A percentile compares a stretch with the other conserved stretches of the same genome.
Evolutionary conservation across 257 asterid genomes (phyloP).

Genomic region (Leptodermis oblonga): DNA sequence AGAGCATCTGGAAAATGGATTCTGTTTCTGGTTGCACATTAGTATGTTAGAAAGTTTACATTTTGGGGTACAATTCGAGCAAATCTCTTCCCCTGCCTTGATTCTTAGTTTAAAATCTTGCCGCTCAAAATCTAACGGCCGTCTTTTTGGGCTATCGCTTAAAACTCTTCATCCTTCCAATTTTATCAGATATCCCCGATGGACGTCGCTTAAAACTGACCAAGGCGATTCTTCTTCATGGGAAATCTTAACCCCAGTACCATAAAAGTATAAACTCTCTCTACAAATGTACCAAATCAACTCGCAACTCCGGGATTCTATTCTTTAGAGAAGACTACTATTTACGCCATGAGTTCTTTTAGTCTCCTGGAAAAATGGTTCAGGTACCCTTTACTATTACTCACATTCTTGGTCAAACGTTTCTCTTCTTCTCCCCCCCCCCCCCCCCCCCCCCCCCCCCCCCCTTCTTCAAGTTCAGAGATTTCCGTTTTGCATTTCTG

Average conservation of each 20-base stretch:
- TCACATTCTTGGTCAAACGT: background rate
- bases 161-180: too few species aligned
- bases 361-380: background rate
- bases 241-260: background rate
- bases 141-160: background rate
- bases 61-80: background rate
- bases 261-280: background rate
- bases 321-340: background rate
- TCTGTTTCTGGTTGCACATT: background rate
- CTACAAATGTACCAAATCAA: background rate
- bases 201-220: background rate
- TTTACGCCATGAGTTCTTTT: background rate
- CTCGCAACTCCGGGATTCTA: background rate
- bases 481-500: background rate
- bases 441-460: too few species aligned
- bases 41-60: background rate
- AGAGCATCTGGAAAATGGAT: background rate
- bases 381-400: background rate
- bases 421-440: too few species aligned
- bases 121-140: slow-evolving; percentile 6
- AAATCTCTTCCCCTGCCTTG: background rate
- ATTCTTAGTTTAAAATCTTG: background rate
- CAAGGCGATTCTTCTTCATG: background rate
- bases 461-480: background rate
- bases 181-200: too few species aligned